phyloP scores from a whole-genome alignment of 371 early-diverging fungal genomes.

The Rhizopus arrhizus region DNA sequence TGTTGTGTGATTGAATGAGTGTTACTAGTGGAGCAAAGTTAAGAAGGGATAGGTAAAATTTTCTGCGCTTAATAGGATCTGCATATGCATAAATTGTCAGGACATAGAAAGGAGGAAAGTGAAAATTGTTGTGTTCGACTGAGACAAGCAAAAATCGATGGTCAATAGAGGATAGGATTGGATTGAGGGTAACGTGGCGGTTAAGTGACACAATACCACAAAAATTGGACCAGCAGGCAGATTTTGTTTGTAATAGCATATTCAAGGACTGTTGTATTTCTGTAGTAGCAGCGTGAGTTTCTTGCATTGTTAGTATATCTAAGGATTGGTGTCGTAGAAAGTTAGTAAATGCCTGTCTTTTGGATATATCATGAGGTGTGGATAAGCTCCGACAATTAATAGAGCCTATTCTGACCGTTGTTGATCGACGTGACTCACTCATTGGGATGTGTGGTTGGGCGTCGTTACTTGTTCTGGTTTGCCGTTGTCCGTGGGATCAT shows the following conservation, averaged over 20 bases:
- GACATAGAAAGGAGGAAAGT: slow-evolving; percentile 2
- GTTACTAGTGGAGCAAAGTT: background rate
- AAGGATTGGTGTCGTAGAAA: slow-evolving; percentile 1
- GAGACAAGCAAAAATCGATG: background rate
- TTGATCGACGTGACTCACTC: too few relatives aligned
- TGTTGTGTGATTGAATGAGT: too few relatives aligned
- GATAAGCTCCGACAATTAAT: slow-evolving; percentile 5
- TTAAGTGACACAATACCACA: slow-evolving; percentile 7
- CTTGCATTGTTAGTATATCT: slow-evolving; percentile 3
- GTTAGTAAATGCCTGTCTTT: background rate
- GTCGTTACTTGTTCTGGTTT: too few relatives aligned
- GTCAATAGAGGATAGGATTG: background rate
- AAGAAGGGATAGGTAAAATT: background rate
- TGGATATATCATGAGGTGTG: background rate
- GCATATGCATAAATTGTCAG: slow-evolving; percentile 8
- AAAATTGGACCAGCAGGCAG: background rate
- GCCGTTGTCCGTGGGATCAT: too few relatives aligned
- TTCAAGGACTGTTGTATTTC: background rate
- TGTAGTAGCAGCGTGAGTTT: background rate
- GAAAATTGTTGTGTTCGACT: background rate
- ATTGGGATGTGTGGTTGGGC: too few relatives aligned
- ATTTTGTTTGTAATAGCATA: background rate
- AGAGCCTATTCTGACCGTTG: background rate
- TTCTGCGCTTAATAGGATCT: too few relatives aligned
- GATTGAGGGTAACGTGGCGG: background rate